phyloP scores from a whole-genome alignment of 1,284 basidiomycete species.

The Ganoderma meredithae region DNA sequence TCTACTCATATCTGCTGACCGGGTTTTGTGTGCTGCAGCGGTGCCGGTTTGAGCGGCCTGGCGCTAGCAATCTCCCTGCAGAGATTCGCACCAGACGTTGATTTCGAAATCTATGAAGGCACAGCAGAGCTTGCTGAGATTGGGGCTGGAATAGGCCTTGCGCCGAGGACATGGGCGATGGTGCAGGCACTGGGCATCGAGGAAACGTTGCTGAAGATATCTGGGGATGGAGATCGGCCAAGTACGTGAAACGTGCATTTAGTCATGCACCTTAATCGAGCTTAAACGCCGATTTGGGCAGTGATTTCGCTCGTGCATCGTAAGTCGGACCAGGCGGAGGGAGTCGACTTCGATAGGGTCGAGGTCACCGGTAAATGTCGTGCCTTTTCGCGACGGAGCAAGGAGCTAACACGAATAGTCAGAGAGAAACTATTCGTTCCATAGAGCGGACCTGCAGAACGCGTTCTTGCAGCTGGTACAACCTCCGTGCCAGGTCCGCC shows the following conservation, averaged over 20 bases:
- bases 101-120: constrained; percentile 57
- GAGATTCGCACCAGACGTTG: constrained; percentile 45
- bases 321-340: constrained; percentile 40
- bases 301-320: constrained; percentile 18
- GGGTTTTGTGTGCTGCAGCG: constrained; percentile 35
- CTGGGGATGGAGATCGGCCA: constrained; percentile 46
- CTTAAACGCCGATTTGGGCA: background rate
- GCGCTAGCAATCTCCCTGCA: constrained; percentile 46
- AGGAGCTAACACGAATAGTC: background rate
- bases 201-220: constrained; percentile 49
- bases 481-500: constrained; percentile 47
- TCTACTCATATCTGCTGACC: background rate
- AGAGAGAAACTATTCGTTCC: constrained; percentile 55
- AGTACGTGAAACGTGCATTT: background rate
- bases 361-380: constrained; percentile 51
- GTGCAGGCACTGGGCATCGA: constrained; percentile 58
- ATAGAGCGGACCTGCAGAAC: constrained; percentile 59
- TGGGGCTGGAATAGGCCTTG: constrained; percentile 66
- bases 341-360: constrained; percentile 53
- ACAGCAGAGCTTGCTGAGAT: constrained; percentile 54
- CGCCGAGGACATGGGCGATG: constrained; percentile 56
- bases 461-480: constrained; percentile 53
- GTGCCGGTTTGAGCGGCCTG: constrained; percentile 49
- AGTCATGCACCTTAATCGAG: background rate
- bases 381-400: background rate